Percentiles rank a stretch among this genome's conserved stretches.
Evolutionary conservation across 1,284 basidiomycete species (phyloP).

Genomic region (Trichosporon asahii): DNA sequence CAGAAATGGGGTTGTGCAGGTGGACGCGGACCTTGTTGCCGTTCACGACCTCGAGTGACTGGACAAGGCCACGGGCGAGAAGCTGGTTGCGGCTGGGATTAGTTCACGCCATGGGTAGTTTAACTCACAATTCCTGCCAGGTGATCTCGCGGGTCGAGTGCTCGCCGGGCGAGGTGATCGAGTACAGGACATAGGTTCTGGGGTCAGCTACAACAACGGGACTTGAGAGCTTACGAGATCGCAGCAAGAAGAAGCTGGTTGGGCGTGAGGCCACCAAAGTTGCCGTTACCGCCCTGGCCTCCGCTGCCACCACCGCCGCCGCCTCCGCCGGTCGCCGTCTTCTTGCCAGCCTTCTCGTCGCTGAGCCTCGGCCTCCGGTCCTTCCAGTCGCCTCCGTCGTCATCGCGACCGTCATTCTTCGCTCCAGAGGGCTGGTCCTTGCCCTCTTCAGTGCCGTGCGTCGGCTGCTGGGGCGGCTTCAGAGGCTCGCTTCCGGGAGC

Average conservation of each 20-base stretch:
- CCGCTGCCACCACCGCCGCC: slow-evolving; percentile 39
- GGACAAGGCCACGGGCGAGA: slow-evolving; percentile 93
- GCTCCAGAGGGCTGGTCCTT: slow-evolving; percentile 28
- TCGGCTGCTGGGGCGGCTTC: slow-evolving; percentile 25
- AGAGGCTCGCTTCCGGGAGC: slow-evolving; percentile 13
- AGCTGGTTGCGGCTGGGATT: slow-evolving; percentile 69
- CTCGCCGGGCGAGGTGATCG: slow-evolving; percentile 39
- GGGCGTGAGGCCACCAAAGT: slow-evolving; percentile 42
- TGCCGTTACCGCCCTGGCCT: slow-evolving; percentile 29
- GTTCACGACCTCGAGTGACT: slow-evolving; percentile 91
- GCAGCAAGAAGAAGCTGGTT: slow-evolving; percentile 48
- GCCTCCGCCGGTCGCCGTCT: slow-evolving; percentile 36
- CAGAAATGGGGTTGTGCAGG: slow-evolving; percentile 46
- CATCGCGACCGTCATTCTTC: slow-evolving; percentile 19
- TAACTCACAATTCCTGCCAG: slow-evolving; percentile 83
- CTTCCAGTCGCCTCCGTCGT: slow-evolving; percentile 31
- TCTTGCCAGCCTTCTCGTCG: slow-evolving; percentile 32
- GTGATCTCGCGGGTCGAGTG: slow-evolving; percentile 75
- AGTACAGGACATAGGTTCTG: slow-evolving; percentile 46
- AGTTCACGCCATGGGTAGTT: neutral
- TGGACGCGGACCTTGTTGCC: slow-evolving; percentile 68
- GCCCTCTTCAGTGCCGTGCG: slow-evolving; percentile 35
- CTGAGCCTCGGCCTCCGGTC: slow-evolving; percentile 41
- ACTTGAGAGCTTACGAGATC: slow-evolving; percentile 29
- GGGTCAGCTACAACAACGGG: slow-evolving; percentile 3